A percentile compares a stretch with the other conserved stretches of the same genome.
Conservation (phyloP, 495 filamentous ascomycete species). For the Podospora tetraspora region DNA sequence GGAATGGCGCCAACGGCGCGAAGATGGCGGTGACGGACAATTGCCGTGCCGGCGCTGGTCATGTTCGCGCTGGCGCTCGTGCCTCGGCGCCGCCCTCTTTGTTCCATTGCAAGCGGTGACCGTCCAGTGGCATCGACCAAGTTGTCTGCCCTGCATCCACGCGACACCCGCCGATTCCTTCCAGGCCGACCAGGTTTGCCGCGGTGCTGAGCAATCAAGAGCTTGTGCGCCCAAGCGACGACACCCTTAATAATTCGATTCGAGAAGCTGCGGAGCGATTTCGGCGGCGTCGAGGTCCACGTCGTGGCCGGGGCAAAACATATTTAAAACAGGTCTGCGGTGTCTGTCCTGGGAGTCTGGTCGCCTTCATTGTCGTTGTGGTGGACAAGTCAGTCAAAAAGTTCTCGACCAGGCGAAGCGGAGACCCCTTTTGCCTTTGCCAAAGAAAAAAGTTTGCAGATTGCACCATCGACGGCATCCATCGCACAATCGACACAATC, state of each 20-base stretch:
- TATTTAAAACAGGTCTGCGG: conserved; percentile 14
- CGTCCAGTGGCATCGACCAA: not conserved
- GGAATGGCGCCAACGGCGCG: not conserved
- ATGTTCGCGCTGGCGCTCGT: not conserved
- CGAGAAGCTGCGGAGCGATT: conserved; percentile 8
- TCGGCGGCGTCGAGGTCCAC: not conserved
- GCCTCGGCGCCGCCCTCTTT: conserved; percentile 1
- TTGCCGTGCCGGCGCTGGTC: not conserved
- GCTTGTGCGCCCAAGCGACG: not conserved
- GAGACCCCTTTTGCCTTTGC: not conserved
- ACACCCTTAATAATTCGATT: conserved; percentile 13
- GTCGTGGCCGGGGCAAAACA: not conserved
- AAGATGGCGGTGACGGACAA: not conserved
- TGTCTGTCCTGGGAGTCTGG: not conserved
- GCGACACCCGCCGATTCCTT: conserved; percentile 1
- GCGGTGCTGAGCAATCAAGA: conserved; percentile 17
- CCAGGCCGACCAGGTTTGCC: not conserved
- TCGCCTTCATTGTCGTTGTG: not conserved
- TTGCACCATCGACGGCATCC: conserved; percentile 18
- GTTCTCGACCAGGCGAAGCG: not conserved
- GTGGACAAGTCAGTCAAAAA: not conserved
- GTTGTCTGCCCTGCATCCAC: conserved; percentile 3
- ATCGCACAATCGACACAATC: conserved; percentile 14
- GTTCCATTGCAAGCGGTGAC: not conserved
- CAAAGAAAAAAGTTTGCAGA: conserved; percentile 4